Conservation (phyloP, 495 filamentous ascomycete genomes). For the Sphaerosporella brunnea region DNA sequence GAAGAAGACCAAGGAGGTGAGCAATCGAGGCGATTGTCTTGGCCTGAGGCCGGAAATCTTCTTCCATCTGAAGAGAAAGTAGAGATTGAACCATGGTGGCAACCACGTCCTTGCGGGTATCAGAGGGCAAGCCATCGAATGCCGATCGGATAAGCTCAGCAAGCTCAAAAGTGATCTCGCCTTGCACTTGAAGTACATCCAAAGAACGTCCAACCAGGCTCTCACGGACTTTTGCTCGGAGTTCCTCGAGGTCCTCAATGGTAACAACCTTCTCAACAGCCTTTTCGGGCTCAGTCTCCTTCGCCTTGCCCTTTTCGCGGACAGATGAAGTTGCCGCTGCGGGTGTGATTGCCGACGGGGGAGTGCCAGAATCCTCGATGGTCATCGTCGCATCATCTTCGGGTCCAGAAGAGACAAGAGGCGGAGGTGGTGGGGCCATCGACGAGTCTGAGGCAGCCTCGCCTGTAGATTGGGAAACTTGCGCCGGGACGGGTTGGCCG, state of each 20-base stretch:
- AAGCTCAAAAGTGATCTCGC: constrained; percentile 79
- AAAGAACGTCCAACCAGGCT: constrained; percentile 77
- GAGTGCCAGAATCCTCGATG: constrained; percentile 27
- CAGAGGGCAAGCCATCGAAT: constrained; percentile 50
- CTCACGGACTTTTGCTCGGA: constrained; percentile 51
- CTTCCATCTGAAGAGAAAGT: constrained; percentile 61
- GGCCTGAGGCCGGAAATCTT: constrained; percentile 48
- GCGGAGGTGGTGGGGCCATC: background rate
- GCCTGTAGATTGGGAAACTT: background rate
- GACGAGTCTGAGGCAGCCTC: background rate
- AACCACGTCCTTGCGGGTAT: constrained; percentile 56
- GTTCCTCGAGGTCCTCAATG: constrained; percentile 66
- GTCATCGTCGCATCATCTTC: constrained; percentile 25
- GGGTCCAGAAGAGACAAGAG: background rate
- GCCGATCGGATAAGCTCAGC: constrained; percentile 67
- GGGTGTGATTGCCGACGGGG: constrained; percentile 25
- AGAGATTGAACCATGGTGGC: constrained; percentile 71
- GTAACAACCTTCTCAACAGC: constrained; percentile 33
- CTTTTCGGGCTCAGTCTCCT: constrained; percentile 16
- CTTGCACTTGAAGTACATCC: constrained; percentile 72
- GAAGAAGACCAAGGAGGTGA: constrained; percentile 73
- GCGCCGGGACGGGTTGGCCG: background rate
- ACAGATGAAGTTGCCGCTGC: constrained; percentile 25
- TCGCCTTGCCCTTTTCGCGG: constrained; percentile 21
- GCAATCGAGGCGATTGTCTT: constrained; percentile 87